Evolutionary conservation across 768 basidiomycete species (phyloP).

Genomic region (Galerina marginata): DNA sequence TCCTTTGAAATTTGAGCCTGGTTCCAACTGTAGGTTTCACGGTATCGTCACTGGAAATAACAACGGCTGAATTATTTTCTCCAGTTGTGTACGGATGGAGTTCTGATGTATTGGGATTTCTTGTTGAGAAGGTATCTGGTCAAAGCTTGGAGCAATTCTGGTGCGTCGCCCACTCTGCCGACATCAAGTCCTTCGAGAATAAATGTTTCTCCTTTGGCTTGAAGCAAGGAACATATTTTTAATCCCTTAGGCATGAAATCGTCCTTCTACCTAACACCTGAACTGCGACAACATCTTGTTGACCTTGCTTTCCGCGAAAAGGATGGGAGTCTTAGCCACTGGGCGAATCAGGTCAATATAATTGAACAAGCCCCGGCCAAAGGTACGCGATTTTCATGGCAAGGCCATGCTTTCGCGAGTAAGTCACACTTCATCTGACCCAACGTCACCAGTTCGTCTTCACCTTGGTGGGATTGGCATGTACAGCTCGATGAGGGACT

Average conservation of each 20-base stretch:
- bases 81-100: conserved; percentile 39
- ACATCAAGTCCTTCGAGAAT: not conserved
- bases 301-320: conserved; percentile 26
- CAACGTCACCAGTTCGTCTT: conserved; percentile 13
- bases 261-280: conserved; percentile 35
- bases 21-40: conserved; percentile 32
- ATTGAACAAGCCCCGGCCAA: conserved; percentile 34
- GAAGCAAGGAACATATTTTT: conserved; percentile 37
- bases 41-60: not conserved
- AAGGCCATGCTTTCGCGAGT: no score
- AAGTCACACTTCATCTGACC: no score
- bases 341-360: conserved; percentile 27
- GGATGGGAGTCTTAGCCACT: conserved; percentile 25
- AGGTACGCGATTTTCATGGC: conserved; percentile 15
- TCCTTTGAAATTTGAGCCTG: conserved; percentile 38
- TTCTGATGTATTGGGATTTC: conserved; percentile 35
- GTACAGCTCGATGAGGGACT: conserved; percentile 32
- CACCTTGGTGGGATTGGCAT: conserved; percentile 33
- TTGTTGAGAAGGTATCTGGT: conserved; percentile 34
- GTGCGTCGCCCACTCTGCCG: conserved; percentile 20
- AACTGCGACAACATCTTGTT: conserved; percentile 29
- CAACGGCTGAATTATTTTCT: not conserved
- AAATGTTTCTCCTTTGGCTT: not conserved
- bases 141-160: conserved; percentile 36
- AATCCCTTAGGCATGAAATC: conserved; percentile 35